Percentiles rank a stretch among this genome's conserved stretches.
Conservation (phyloP, 2,329 filamentous ascomycete genomes). For the Lachnellula subtilissima region DNA sequence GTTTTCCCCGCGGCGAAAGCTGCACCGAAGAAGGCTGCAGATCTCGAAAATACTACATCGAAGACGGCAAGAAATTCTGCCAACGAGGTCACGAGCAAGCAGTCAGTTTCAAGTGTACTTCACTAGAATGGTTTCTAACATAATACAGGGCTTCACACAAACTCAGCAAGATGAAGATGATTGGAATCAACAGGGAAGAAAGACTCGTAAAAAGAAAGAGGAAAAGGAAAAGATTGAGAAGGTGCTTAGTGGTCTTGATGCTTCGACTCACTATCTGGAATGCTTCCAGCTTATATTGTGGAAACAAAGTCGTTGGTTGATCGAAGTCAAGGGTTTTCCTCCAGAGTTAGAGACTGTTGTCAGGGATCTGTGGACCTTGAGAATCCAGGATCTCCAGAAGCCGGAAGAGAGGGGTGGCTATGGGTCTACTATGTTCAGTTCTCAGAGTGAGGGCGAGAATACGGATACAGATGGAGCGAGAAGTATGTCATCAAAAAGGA, state of each 20-base stretch:
- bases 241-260: slow-evolving; percentile 61
- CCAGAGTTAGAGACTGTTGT: slow-evolving; percentile 73
- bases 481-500: slow-evolving; percentile 43
- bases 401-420: slow-evolving; percentile 30
- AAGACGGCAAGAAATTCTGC: slow-evolving; percentile 62
- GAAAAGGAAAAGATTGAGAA: slow-evolving; percentile 53
- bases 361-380: slow-evolving; percentile 77
- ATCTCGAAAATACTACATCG: slow-evolving; percentile 52
- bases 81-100: slow-evolving; percentile 60
- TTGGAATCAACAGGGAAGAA: slow-evolving; percentile 55
- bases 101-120: slow-evolving; percentile 35
- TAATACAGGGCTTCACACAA: slow-evolving; percentile 33
- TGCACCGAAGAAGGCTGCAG: slow-evolving; percentile 58
- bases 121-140: slow-evolving; percentile 15
- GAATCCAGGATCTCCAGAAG: slow-evolving; percentile 35
- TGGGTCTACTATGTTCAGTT: slow-evolving; percentile 33
- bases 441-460: slow-evolving; percentile 33
- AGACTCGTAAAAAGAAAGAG: slow-evolving; percentile 52
- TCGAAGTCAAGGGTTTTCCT: slow-evolving; percentile 61
- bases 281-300: slow-evolving; percentile 79
- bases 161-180: slow-evolving; percentile 61
- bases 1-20: slow-evolving; percentile 39
- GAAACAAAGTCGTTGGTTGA: slow-evolving; percentile 72
- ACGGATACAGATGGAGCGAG: slow-evolving; percentile 34
- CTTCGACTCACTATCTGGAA: slow-evolving; percentile 75